Evolutionary conservation across 306 rosid species (phyloP).

Genomic region (Datisca glomerata): DNA sequence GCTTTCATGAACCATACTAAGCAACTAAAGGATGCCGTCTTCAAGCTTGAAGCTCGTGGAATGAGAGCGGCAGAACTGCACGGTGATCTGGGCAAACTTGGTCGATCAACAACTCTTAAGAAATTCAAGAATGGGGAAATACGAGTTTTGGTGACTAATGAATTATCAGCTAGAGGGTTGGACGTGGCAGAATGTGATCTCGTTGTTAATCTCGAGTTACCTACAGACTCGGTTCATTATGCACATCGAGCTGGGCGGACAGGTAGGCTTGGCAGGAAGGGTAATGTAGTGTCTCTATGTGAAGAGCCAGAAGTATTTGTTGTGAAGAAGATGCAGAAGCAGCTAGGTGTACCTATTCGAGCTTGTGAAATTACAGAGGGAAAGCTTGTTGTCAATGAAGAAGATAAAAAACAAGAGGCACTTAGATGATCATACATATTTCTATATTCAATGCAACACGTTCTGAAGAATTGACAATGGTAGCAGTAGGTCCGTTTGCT

Average conservation of each 20-base stretch:
- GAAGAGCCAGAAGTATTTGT: slow-evolving; percentile 87
- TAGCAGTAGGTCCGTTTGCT: no score
- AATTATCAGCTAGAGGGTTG: slow-evolving; percentile 86
- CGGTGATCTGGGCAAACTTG: slow-evolving; percentile 96
- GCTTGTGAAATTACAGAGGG: slow-evolving; percentile 69
- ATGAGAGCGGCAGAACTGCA: slow-evolving; percentile 73
- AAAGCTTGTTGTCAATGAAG: slow-evolving; percentile 39
- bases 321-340: slow-evolving; percentile 77
- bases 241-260: slow-evolving; percentile 96
- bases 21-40: slow-evolving; percentile 85
- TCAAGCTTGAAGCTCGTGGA: slow-evolving; percentile 89
- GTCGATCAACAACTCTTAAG: slow-evolving; percentile 67
- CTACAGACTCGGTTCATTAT: slow-evolving; percentile 80
- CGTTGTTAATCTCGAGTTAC: slow-evolving; percentile 81
- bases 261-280: slow-evolving; percentile 84
- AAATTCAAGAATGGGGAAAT: slow-evolving; percentile 81
- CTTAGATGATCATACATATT: no score
- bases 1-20: slow-evolving; percentile 90
- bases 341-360: slow-evolving; percentile 51
- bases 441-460: no score
- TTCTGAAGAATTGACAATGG: no score
- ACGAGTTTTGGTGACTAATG: slow-evolving; percentile 78
- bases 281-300: slow-evolving; percentile 69
- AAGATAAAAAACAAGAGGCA: no score
- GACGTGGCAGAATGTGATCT: slow-evolving; percentile 96